Conservation (phyloP, 2,329 filamentous ascomycete genomes). For the Oidium heveae region DNA sequence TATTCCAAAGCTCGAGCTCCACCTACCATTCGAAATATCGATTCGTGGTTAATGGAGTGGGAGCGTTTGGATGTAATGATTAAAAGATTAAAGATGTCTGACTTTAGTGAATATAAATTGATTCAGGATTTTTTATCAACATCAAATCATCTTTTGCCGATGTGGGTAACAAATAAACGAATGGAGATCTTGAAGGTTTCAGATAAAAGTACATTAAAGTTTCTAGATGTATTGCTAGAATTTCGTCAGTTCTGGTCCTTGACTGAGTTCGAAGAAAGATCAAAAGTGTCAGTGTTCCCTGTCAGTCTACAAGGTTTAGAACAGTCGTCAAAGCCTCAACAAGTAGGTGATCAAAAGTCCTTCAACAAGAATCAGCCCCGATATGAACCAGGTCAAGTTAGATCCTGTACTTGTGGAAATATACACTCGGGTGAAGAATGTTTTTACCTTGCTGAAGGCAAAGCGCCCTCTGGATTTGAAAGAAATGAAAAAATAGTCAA, state of each 20-base stretch:
- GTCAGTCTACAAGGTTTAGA: background rate
- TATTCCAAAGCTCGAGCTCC: background rate
- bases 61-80: background rate
- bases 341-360: background rate
- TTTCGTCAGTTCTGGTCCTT: background rate
- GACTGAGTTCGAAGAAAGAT: background rate
- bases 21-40: background rate
- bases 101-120: background rate
- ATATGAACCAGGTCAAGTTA: background rate
- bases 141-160: background rate
- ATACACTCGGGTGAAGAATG: background rate
- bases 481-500: background rate
- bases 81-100: background rate
- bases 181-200: background rate
- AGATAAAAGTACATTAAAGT: background rate
- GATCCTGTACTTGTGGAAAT: background rate
- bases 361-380: background rate
- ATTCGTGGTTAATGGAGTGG: background rate
- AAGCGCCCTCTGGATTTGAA: background rate
- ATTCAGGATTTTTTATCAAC: background rate
- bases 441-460: background rate
- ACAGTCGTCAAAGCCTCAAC: background rate
- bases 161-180: background rate
- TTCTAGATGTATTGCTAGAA: background rate
- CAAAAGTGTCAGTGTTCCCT: background rate